Evolutionary conservation across 768 basidiomycete genomes (phyloP), one percentile per base, ranked within the genome.

Genomic region (Pleurotus citrinopileatus): DNA sequence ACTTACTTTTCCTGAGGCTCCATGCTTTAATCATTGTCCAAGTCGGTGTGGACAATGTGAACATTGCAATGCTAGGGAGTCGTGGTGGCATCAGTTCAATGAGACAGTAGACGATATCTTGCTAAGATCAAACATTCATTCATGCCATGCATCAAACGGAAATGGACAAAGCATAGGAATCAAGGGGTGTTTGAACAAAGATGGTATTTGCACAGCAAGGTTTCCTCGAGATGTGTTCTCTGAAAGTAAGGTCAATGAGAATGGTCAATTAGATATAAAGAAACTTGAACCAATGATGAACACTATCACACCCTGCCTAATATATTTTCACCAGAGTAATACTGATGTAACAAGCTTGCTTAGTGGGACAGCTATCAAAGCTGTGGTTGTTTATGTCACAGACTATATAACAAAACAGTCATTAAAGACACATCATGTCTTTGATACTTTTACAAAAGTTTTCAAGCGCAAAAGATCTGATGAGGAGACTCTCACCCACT

Each of bases 391-490:
- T 13, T 71, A 73, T 62, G 59, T 73, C 0, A 65, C 71, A 6
- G 70, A 75, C 55, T 75, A 74, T 52, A 62, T 74, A 4, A 70
- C 70, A 0, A 75, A 76, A 54, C 27, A 56, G 1, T 23, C 52
- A 2, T 37, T 73, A 3, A 73, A 70, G 38, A 73, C 70, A 2
- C 48, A 72, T 59, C 43, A 53, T 2, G 62, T 72, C 8, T 71
- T 74, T 61, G 65, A 70, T 15, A 48, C 61, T 65, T 68, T 56
- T 32, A 58, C 2, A 65, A 52, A 40, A 61, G 62, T 42, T 10
- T 42, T 28, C 61, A 68, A 15, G 54, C 48, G 48, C 15, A 6
- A 23, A 15, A 17, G 13, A 13, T n/a, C 23, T 2, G 44, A 25
- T n/a, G 23, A 27, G 15, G 26, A 26, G 7, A 26, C 3, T 26